Evolutionary conservation across 192 early-diverging fungal genomes (phyloP).

Genomic region (Coemansia sp.): DNA sequence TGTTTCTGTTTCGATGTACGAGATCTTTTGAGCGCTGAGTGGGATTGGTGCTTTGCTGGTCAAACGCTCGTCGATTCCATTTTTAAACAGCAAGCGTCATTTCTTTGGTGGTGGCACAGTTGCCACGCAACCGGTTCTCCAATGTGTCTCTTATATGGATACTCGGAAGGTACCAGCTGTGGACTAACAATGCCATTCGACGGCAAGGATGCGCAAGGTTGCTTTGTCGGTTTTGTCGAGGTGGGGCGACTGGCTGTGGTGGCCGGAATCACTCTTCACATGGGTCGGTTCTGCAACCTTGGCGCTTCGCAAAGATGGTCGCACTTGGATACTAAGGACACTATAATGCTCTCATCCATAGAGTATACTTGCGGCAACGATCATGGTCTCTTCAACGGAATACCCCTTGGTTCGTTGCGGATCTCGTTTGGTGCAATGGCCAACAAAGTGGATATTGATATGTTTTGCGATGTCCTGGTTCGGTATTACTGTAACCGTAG

Average conservation of each 20-base stretch:
- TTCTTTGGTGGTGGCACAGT: slow-evolving; percentile 88
- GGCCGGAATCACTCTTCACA: slow-evolving; percentile 66
- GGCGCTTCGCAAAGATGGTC: slow-evolving; percentile 72
- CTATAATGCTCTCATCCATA: slow-evolving; percentile 55
- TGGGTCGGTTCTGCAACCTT: slow-evolving; percentile 80
- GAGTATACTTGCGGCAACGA: slow-evolving; percentile 76
- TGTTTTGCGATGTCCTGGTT: slow-evolving; percentile 61
- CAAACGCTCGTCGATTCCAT: slow-evolving; percentile 51
- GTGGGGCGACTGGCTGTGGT: slow-evolving; percentile 68
- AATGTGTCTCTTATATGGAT: slow-evolving; percentile 45
- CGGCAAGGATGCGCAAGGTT: slow-evolving; percentile 56
- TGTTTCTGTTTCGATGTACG: slow-evolving; percentile 78
- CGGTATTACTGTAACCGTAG: slow-evolving; percentile 55
- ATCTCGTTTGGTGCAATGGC: slow-evolving; percentile 78
- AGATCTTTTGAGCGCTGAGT: slow-evolving; percentile 84
- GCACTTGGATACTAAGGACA: slow-evolving; percentile 55
- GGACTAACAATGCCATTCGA: slow-evolving; percentile 76
- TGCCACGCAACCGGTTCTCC: slow-evolving; percentile 55
- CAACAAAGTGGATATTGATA: slow-evolving; percentile 60
- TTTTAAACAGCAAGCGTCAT: slow-evolving; percentile 58
- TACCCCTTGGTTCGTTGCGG: slow-evolving; percentile 69
- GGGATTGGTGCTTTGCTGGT: slow-evolving; percentile 78
- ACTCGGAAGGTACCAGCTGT: slow-evolving; percentile 19
- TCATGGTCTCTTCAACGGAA: slow-evolving; percentile 67
- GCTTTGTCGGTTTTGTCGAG: slow-evolving; percentile 62